A percentile compares a stretch with the other conserved stretches of the same genome.
Conservation (phyloP, 2,329 filamentous ascomycete species). For the Colletotrichum sp. region DNA sequence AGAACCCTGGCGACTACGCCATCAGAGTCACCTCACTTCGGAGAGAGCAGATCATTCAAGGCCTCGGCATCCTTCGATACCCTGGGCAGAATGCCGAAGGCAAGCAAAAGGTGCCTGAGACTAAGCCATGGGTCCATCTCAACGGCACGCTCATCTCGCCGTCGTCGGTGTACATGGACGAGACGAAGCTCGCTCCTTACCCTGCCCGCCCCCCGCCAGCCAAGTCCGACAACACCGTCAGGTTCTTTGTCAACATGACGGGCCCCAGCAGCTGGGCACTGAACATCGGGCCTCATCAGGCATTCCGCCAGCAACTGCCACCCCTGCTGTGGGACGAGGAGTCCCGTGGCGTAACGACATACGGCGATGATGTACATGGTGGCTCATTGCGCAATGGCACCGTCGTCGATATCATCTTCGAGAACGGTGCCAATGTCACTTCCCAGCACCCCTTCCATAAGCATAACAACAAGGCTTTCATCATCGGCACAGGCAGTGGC, state of each 20-base stretch:
- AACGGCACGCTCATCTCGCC: slow-evolving; percentile 8
- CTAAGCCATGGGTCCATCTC: slow-evolving; percentile 4
- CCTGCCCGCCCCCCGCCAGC: neutral
- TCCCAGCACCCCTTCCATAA: slow-evolving; percentile 16
- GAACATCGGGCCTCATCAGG: slow-evolving; percentile 9
- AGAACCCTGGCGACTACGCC: slow-evolving; percentile 1
- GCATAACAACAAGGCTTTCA: slow-evolving; percentile 13
- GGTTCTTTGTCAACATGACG: slow-evolving; percentile 18
- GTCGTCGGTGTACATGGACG: slow-evolving; percentile 6
- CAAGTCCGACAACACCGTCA: slow-evolving; percentile 2
- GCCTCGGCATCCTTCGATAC: slow-evolving; percentile 7
- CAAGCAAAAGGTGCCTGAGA: neutral
- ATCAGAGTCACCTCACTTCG: slow-evolving; percentile 3
- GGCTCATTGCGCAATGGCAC: neutral
- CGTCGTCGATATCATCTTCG: slow-evolving; percentile 13
- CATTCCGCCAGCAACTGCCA: slow-evolving; percentile 10
- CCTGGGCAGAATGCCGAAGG: neutral
- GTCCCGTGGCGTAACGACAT: slow-evolving; percentile 7
- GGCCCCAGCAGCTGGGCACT: slow-evolving; percentile 8
- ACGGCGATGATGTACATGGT: neutral
- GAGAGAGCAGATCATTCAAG: slow-evolving; percentile 8
- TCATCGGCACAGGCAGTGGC: slow-evolving; percentile 7
- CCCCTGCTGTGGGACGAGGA: slow-evolving; percentile 4
- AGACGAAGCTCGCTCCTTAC: slow-evolving; percentile 9
- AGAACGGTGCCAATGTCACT: slow-evolving; percentile 14